These are phyloP conservation scores for Macrophomina phaseolina DNA, from an alignment of 2,329 filamentous ascomycete species.

Conservation along the genomic window DNA sequence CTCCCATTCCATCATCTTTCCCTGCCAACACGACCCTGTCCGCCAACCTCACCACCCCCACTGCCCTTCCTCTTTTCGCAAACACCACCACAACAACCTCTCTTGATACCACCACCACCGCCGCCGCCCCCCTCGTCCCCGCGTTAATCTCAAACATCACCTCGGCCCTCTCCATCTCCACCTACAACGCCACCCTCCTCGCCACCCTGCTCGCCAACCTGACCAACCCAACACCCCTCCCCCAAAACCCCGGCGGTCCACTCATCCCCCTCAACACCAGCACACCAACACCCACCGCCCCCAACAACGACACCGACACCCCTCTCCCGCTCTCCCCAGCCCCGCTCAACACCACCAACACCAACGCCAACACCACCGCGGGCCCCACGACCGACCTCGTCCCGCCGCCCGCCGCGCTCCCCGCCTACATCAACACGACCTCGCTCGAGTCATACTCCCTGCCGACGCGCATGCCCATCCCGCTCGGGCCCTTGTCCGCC, in stretches of 20 bases:
- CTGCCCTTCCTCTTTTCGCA: not conserved
- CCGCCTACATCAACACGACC: not conserved
- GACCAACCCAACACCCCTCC: not conserved
- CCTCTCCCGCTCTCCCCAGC: not conserved
- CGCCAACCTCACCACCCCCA: not conserved
- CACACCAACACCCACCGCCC: no score
- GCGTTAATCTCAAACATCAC: constrained; percentile 5
- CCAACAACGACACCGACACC: not conserved
- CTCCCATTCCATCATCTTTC: not conserved
- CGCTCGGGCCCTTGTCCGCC: not conserved
- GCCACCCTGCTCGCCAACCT: not conserved
- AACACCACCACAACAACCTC: not conserved
- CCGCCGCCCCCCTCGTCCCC: not conserved
- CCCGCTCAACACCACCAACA: not conserved
- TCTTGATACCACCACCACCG: not conserved
- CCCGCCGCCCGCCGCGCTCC: not conserved
- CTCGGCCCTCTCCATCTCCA: not conserved
- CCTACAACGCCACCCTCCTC: not conserved
- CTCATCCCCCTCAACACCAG: not conserved
- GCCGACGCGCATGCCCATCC: constrained; percentile 21
- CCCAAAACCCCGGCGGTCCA: not conserved
- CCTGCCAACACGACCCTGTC: not conserved
- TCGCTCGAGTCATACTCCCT: not conserved
- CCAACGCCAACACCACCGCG: not conserved
- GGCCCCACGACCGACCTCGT: not conserved